Conservation (phyloP, 202 grass and related monocot genomes). For the Zizania palustris region DNA sequence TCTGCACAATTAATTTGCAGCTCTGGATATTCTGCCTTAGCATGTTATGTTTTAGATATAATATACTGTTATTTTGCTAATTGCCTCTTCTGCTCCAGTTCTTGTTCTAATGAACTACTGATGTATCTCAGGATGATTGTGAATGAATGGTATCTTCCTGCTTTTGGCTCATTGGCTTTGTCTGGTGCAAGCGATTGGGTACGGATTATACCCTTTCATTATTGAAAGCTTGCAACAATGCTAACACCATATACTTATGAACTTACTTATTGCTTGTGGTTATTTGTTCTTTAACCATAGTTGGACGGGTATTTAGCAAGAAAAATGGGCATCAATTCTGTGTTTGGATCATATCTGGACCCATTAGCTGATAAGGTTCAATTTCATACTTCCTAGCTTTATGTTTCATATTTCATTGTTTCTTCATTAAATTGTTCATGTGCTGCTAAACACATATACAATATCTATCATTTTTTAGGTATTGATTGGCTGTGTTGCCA, state of each 20-base stretch:
- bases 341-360: conserved; percentile 93
- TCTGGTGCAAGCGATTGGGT: conserved; percentile 98
- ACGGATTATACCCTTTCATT: conserved; percentile 35
- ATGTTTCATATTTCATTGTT: conserved; percentile 35
- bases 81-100: not conserved
- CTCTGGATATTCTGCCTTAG: conserved; percentile 13
- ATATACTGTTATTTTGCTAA: conserved; percentile 17
- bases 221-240: conserved; percentile 22
- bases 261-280: conserved; percentile 31
- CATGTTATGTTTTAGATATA: conserved; percentile 29
- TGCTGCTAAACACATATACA: conserved; percentile 33
- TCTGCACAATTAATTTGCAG: conserved; percentile 25
- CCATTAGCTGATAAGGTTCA: conserved; percentile 95
- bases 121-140: conserved; percentile 75
- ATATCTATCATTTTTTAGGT: conserved; percentile 58
- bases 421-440: conserved; percentile 21
- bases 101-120: conserved; percentile 37
- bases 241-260: conserved; percentile 24
- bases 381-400: conserved; percentile 27
- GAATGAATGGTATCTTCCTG: conserved; percentile 88
- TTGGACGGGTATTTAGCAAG: conserved; percentile 97
- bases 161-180: conserved; percentile 72
- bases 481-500: conserved; percentile 76
- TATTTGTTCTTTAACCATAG: conserved; percentile 58
- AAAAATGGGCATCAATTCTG: conserved; percentile 93